Percentiles rank a stretch among this genome's conserved stretches.
Conservation (phyloP, 495 filamentous ascomycete species). For the Penicillium waksmanii region DNA sequence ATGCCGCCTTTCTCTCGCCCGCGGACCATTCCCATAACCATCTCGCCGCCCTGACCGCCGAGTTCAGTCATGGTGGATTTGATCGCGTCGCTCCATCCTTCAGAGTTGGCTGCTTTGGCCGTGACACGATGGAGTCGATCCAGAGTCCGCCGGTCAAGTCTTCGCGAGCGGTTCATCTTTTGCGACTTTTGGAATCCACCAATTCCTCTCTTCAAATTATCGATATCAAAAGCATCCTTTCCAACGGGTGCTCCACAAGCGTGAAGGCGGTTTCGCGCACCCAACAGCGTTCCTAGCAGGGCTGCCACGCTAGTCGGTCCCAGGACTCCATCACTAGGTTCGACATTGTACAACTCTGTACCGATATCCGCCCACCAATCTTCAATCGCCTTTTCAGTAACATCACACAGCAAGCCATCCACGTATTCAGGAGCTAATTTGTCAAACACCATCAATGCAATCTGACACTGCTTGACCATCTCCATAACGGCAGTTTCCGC, state of each 20-base stretch:
- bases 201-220: constrained; percentile 79
- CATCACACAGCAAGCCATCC: constrained; percentile 89
- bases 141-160: constrained; percentile 82
- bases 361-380: constrained; percentile 98
- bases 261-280: constrained; percentile 85
- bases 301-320: constrained; percentile 92
- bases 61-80: constrained; percentile 95
- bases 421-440: constrained; percentile 86
- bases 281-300: constrained; percentile 83
- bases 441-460: constrained; percentile 86
- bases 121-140: constrained; percentile 78
- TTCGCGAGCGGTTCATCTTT: constrained; percentile 73
- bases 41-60: constrained; percentile 91
- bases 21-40: constrained; percentile 93
- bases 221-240: constrained; percentile 92
- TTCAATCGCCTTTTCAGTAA: constrained; percentile 85
- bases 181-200: constrained; percentile 86
- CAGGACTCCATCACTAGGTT: constrained; percentile 88
- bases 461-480: constrained; percentile 89
- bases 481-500: constrained; percentile 80
- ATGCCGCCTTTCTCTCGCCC: constrained; percentile 85
- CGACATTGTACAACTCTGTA: constrained; percentile 83
- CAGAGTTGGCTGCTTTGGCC: constrained; percentile 82
- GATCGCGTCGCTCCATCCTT: constrained; percentile 84
- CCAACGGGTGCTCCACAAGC: constrained; percentile 78